Percentiles rank a stretch among this genome's conserved stretches.
phyloP scores from a whole-genome alignment of 1,139 yeast species.

The Taphrina wiesneri region DNA sequence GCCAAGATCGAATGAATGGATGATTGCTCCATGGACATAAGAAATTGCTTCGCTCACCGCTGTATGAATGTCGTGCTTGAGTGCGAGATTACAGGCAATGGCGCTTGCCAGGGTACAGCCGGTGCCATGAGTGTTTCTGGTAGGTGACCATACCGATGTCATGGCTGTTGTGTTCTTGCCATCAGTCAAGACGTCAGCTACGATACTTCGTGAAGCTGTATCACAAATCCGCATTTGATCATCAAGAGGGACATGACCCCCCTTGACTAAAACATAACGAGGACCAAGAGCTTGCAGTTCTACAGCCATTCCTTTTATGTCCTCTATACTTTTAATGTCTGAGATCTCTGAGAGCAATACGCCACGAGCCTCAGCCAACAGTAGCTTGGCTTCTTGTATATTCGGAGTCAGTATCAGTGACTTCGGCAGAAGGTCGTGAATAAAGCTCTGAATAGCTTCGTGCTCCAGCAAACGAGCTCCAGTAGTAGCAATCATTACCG shows the following conservation, averaged over 20 bases:
- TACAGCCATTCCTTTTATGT: constrained; percentile 51
- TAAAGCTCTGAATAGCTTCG: constrained; percentile 53
- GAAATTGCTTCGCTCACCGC: constrained; percentile 61
- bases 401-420: constrained; percentile 79
- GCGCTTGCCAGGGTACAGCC: constrained; percentile 88
- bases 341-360: constrained; percentile 41
- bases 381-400: constrained; percentile 60
- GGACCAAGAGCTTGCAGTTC: constrained; percentile 53
- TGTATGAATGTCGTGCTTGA: constrained; percentile 50
- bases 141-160: constrained; percentile 54
- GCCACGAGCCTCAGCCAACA: constrained; percentile 44
- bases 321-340: constrained; percentile 45
- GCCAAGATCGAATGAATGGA: constrained; percentile 40
- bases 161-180: constrained; percentile 52
- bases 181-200: constrained; percentile 65
- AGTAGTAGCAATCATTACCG: constrained; percentile 44
- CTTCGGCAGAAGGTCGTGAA: constrained; percentile 54
- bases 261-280: constrained; percentile 67
- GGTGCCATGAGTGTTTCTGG: constrained; percentile 78
- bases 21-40: constrained; percentile 68
- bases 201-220: constrained; percentile 38
- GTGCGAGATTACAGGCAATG: constrained; percentile 73
- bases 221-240: constrained; percentile 39
- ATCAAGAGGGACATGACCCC: constrained; percentile 69
- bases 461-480: constrained; percentile 40